phyloP scores from a whole-genome alignment of 768 basidiomycete species.

The Russula olivacea region DNA sequence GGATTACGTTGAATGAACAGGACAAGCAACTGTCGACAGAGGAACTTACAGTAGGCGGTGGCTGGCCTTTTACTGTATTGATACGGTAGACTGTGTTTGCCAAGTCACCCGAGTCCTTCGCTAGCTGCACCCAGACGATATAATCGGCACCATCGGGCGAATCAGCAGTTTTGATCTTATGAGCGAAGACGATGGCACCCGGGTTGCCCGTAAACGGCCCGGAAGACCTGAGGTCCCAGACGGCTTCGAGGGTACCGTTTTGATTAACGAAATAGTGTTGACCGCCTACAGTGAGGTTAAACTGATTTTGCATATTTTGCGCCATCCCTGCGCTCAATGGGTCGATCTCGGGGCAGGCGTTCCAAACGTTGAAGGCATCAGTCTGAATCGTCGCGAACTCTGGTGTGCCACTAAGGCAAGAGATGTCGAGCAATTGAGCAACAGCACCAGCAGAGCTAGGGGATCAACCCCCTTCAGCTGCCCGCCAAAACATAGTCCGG shows the following conservation, averaged over 20 bases:
- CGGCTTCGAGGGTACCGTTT: neutral
- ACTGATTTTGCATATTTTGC: neutral
- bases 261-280: constrained; percentile 16
- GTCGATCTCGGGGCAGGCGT: neutral
- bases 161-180: neutral
- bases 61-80: constrained; percentile 12
- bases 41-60: constrained; percentile 6
- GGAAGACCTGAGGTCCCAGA: constrained; percentile 18
- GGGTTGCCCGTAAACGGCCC: neutral
- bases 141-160: constrained; percentile 3
- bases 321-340: neutral
- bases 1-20: neutral
- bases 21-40: neutral
- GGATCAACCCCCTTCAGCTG: neutral
- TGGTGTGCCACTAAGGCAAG: neutral
- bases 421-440: constrained; percentile 19
- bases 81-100: constrained; percentile 18
- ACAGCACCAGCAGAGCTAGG: constrained; percentile 20
- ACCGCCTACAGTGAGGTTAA: neutral
- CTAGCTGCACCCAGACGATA: constrained; percentile 20
- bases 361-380: constrained; percentile 5
- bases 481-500: neutral
- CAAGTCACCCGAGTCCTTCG: neutral
- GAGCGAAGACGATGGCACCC: constrained; percentile 10
- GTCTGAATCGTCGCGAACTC: constrained; percentile 4